Evolutionary conservation across 192 early-diverging fungal species (phyloP).

Genomic region (Allomyces arbusculus): DNA sequence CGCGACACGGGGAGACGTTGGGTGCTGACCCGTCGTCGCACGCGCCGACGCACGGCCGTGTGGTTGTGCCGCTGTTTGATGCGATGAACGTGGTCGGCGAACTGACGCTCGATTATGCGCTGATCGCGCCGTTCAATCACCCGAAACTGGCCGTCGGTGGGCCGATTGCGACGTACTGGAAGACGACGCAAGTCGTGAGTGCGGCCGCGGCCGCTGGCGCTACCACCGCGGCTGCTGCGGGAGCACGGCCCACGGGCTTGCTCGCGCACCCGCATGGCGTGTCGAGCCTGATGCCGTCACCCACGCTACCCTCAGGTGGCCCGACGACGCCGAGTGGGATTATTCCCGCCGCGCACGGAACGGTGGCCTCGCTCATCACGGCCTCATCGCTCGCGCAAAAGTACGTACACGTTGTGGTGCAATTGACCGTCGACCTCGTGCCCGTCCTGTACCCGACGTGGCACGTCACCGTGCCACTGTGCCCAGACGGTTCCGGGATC

Average conservation of each 20-base stretch:
- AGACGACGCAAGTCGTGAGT: conserved; percentile 61
- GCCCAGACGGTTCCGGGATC: conserved; percentile 29
- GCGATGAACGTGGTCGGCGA: conserved; percentile 79
- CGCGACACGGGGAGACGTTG: conserved; percentile 5
- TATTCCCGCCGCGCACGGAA: conserved; percentile 1
- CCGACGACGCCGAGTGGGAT: neutral
- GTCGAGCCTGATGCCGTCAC: neutral
- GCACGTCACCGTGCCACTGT: conserved; percentile 23
- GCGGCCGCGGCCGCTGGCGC: conserved; percentile 11
- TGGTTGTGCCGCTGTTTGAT: conserved; percentile 54
- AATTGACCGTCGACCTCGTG: conserved; percentile 66
- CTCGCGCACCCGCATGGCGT: neutral
- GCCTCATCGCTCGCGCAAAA: conserved; percentile 78
- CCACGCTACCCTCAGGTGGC: neutral
- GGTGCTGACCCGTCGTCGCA: conserved; percentile 2
- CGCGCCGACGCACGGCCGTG: neutral
- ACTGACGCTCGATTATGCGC: conserved; percentile 54
- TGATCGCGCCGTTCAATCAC: conserved; percentile 74
- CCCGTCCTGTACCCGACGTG: conserved; percentile 71
- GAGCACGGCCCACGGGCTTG: conserved; percentile 6
- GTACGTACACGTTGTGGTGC: conserved; percentile 73
- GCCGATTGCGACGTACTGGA: conserved; percentile 97
- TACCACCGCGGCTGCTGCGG: conserved; percentile 9
- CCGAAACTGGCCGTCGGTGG: conserved; percentile 83
- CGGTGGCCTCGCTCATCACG: conserved; percentile 51